These are phyloP conservation scores for Plantago elongata DNA, from an alignment of 257 asterid species.

Conservation along the genomic window DNA sequence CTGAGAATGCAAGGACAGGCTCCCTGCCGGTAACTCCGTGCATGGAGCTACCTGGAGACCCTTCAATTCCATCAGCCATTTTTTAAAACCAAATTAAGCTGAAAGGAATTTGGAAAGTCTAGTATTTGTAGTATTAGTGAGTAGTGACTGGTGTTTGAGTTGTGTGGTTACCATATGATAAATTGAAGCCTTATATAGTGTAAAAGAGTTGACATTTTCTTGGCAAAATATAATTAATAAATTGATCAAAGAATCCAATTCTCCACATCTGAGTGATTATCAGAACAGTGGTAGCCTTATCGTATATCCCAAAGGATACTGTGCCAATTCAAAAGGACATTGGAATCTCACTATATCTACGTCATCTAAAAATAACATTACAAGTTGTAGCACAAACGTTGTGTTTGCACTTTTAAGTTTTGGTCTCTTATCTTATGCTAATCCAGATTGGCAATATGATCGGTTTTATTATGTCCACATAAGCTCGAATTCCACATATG, in stretches of 20 bases:
- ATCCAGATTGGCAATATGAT: too few species aligned
- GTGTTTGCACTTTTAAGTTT: too few species aligned
- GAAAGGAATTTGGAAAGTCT: not conserved
- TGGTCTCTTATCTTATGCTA: too few species aligned
- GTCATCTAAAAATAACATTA: not conserved
- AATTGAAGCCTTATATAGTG: constrained; percentile 17
- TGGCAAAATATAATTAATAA: not conserved
- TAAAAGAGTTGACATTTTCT: too few species aligned
- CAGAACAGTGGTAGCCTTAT: constrained; percentile 9
- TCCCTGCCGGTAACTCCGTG: constrained; percentile 70
- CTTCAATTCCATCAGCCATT: constrained; percentile 30
- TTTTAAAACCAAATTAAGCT: not conserved
- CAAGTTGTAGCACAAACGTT: too few species aligned
- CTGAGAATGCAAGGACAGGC: constrained; percentile 41
- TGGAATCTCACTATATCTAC: not conserved
- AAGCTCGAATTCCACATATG: too few species aligned
- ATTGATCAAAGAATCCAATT: constrained; percentile 14
- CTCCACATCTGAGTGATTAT: constrained; percentile 16
- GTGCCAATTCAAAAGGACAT: constrained; percentile 5
- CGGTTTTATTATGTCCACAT: too few species aligned
- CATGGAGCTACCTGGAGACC: constrained; percentile 58
- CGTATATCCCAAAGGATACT: constrained; percentile 27
- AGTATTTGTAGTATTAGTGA: not conserved
- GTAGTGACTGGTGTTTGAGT: not conserved
- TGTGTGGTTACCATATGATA: not conserved